These are phyloP conservation scores for Cyclotella cryptica DNA, from an alignment of 108 stramenopile genomes.

Conservation along the genomic window DNA sequence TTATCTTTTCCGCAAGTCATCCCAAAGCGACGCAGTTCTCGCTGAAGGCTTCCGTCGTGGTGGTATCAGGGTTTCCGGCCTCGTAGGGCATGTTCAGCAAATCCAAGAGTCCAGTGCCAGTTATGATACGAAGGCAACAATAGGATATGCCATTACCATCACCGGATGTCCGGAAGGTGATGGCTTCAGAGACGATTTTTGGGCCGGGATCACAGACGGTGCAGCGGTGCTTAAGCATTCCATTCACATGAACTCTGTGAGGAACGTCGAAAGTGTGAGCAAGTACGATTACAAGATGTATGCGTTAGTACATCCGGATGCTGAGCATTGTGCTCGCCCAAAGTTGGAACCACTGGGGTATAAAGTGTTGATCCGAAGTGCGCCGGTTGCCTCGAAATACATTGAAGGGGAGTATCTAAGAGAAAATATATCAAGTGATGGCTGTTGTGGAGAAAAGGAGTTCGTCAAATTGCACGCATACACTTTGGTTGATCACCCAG, in stretches of 20 bases:
- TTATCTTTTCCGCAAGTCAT: too few relatives aligned
- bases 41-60: background rate
- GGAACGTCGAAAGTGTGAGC: conserved; percentile 35
- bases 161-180: conserved; percentile 69
- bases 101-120: background rate
- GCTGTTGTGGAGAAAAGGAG: conserved; percentile 91
- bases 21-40: too few relatives aligned
- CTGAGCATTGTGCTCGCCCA: conserved; percentile 52
- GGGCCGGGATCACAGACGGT: conserved; percentile 74
- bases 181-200: conserved; percentile 39
- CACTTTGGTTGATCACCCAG: conserved; percentile 86
- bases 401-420: conserved; percentile 70
- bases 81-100: background rate
- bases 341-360: conserved; percentile 63
- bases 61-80: background rate
- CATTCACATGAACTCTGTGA: conserved; percentile 76
- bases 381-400: conserved; percentile 59
- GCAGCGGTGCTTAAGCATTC: conserved; percentile 84
- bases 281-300: conserved; percentile 82
- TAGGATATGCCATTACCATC: conserved; percentile 83
- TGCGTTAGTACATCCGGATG: conserved; percentile 73
- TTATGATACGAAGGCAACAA: conserved; percentile 49
- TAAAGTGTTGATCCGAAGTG: conserved; percentile 52
- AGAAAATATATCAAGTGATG: conserved; percentile 53
- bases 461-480: conserved; percentile 95